Evolutionary conservation across 2,329 filamentous ascomycete genomes (phyloP), one percentile per base, ranked within the genome.

Genomic region (Ophiocordyceps sinensis): DNA sequence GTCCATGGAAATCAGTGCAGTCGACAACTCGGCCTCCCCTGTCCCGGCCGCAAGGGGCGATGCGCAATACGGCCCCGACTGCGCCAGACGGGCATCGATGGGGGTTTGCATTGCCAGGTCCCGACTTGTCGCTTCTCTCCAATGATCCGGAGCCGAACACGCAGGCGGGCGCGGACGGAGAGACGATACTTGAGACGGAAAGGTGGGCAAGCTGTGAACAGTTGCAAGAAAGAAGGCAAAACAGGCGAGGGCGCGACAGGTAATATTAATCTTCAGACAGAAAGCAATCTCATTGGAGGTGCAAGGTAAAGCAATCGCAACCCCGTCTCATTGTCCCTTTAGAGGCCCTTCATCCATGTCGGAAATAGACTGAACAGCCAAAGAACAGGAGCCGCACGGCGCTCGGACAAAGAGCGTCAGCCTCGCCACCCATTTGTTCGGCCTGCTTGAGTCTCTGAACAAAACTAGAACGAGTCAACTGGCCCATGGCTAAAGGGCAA

Each of bases 371-470:
- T 36, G 19, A 19, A 19, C 19, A 26, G 32, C 39, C 32, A 41
- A 41, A 36, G 39, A 23, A 31, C 34, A 7, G 23, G 17, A 23
- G 17, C 35, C 17, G 17, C 17, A 23, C 35, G 8, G 17, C 19
- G 35, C 32, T 35, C 17, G 35, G 19, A 36, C 32, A 35, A 35
- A 17, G 17, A 36, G 17, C n/a, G 3, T 9, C 34, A 12, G 35
- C 21, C 17, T 10, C 14, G 14, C 7, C 28, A 13, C 31, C 32
- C 23, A n/a, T 35, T 28, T 21, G 23, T 29, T 28, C 30, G 31
- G 26, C 37, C 36, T 43, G 38, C 41, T 28, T 37, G 35, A 41
- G 28, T 26, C 32, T 34, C 31, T 26, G 35, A 41, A 36, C 35
- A 42, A 35, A 35, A 35, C 32, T 15, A 14, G 17, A 17, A 17